Percentiles rank a stretch among this genome's conserved stretches.
phyloP scores from a whole-genome alignment of 208 protist genomes.

The Crithidia acanthocephali region DNA sequence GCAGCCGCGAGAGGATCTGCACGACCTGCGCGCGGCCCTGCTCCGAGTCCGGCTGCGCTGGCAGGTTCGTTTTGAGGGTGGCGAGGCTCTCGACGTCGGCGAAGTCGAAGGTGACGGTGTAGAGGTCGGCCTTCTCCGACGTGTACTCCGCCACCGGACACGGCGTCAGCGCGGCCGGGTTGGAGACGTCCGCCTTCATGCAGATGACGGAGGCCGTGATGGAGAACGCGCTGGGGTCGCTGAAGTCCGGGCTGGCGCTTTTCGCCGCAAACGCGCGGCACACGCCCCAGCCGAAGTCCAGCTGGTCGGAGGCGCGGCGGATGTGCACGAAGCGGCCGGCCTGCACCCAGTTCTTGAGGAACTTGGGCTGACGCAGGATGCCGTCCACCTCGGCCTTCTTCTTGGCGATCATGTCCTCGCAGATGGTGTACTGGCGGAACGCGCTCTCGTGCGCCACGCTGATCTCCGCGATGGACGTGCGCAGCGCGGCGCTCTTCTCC shows the following conservation, averaged over 20 bases:
- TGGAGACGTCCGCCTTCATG: slow-evolving; percentile 59
- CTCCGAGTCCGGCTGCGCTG: slow-evolving; percentile 76
- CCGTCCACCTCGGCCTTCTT: slow-evolving; percentile 62
- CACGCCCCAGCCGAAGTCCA: slow-evolving; percentile 89
- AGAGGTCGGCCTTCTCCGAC: slow-evolving; percentile 82
- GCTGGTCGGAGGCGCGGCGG: slow-evolving; percentile 60
- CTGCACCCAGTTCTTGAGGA: slow-evolving; percentile 95
- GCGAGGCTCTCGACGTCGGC: slow-evolving; percentile 73
- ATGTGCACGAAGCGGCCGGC: slow-evolving; percentile 95
- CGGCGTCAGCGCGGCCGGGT: slow-evolving; percentile 49
- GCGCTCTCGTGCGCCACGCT: slow-evolving; percentile 73
- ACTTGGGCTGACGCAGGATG: slow-evolving; percentile 88
- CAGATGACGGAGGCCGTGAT: slow-evolving; percentile 87
- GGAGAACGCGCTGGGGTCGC: slow-evolving; percentile 71
- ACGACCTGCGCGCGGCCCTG: slow-evolving; percentile 75
- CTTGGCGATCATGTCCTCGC: slow-evolving; percentile 76
- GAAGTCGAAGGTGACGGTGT: slow-evolving; percentile 88
- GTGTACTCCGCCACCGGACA: slow-evolving; percentile 87
- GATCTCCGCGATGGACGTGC: slow-evolving; percentile 65
- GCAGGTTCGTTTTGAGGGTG: slow-evolving; percentile 82
- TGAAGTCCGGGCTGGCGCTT: slow-evolving; percentile 41
- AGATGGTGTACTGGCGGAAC: slow-evolving; percentile 88
- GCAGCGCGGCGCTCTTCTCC: slow-evolving; percentile 60
- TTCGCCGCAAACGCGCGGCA: slow-evolving; percentile 81
- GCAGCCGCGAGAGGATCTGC: slow-evolving; percentile 79